phyloP scores from a whole-genome alignment of 306 rosid genomes.

The Herpetospermum pedunculosum region DNA sequence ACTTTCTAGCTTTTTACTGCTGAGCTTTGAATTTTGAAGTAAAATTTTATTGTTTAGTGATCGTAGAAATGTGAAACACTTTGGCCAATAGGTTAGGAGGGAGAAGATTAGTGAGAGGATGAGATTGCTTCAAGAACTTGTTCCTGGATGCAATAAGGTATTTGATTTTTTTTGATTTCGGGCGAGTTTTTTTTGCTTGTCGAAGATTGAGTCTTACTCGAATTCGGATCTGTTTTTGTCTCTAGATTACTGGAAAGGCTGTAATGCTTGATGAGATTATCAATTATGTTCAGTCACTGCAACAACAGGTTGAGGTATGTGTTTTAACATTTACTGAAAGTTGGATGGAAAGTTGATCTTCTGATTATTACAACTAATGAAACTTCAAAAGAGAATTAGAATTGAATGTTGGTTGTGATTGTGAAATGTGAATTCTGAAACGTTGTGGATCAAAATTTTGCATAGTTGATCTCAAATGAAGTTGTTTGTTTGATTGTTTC shows the following conservation, averaged over 20 bases:
- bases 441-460: no score
- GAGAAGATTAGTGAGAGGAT: conserved; percentile 96
- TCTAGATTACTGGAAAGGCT: conserved; percentile 93
- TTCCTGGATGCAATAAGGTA: conserved; percentile 99
- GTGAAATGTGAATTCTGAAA: no score
- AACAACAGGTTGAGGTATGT: conserved; percentile 98
- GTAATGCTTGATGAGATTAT: conserved; percentile 99
- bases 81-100: conserved; percentile 72
- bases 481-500: neutral
- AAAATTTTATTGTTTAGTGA: neutral
- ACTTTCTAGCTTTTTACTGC: neutral
- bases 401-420: neutral
- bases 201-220: neutral
- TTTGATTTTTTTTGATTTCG: neutral
- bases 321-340: neutral
- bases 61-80: neutral
- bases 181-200: neutral
- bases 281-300: conserved; percentile 94
- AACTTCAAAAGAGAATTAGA: neutral
- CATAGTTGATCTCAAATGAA: neutral
- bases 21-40: neutral
- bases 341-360: neutral
- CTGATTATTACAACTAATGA: neutral
- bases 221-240: neutral
- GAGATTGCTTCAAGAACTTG: conserved; percentile 99